Evolutionary conservation across 1,284 basidiomycete genomes (phyloP).

Genomic region (Ganoderma meredithae): DNA sequence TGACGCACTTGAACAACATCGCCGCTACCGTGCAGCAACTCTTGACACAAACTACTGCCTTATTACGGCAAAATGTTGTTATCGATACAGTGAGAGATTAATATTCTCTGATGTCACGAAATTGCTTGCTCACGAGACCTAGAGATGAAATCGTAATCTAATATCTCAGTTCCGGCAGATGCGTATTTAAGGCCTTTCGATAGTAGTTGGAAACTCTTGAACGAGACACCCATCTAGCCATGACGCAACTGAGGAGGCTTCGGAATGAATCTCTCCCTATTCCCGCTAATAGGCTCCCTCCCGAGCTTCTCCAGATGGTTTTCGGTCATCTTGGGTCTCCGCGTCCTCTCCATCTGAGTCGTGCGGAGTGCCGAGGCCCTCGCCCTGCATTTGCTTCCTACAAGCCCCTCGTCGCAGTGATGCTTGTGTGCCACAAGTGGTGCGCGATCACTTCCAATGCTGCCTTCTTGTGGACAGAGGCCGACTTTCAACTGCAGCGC

Average conservation of each 20-base stretch:
- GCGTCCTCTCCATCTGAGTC: neutral
- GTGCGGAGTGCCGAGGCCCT: neutral
- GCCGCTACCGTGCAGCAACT: neutral
- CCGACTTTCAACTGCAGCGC: neutral
- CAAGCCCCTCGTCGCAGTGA: too few species aligned
- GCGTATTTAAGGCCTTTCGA: neutral
- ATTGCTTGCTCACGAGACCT: neutral
- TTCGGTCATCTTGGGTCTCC: neutral
- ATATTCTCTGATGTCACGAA: neutral
- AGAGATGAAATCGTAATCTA: neutral
- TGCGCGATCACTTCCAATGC: neutral
- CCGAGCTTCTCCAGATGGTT: neutral
- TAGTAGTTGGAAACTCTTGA: neutral
- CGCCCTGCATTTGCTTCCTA: too few species aligned
- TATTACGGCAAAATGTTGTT: neutral
- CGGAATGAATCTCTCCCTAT: neutral
- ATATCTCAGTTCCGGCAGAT: neutral
- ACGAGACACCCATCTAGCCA: neutral
- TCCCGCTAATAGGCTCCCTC: neutral
- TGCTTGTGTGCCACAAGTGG: conserved; percentile 3
- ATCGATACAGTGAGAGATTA: neutral
- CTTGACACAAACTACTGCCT: neutral
- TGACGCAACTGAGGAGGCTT: neutral
- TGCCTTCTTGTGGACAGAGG: neutral
- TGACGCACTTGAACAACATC: neutral